Evolutionary conservation across 2,329 filamentous ascomycete genomes (phyloP).

Genomic region (Colletotrichum viniferum): DNA sequence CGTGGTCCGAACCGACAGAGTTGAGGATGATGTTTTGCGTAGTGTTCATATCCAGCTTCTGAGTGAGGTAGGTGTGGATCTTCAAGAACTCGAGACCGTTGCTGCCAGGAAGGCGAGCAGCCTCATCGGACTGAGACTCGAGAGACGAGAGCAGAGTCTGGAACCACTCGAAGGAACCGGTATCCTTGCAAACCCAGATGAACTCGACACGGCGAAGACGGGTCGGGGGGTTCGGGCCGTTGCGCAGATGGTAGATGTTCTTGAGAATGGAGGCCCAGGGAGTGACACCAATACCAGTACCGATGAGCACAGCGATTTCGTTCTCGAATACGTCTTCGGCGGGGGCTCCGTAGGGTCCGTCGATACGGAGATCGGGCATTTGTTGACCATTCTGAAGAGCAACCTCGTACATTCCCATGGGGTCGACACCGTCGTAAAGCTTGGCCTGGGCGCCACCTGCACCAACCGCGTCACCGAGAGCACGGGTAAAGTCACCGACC

Average conservation of each 20-base stretch:
- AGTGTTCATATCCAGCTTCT: conserved; percentile 89
- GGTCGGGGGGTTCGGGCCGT: conserved; percentile 68
- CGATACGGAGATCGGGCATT: conserved; percentile 89
- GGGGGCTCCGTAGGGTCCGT: conserved; percentile 94
- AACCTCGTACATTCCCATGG: conserved; percentile 97
- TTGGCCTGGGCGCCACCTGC: conserved; percentile 86
- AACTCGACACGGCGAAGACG: conserved; percentile 96
- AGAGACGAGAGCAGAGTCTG: conserved; percentile 91
- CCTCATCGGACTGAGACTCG: conserved; percentile 80
- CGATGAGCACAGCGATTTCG: conserved; percentile 84
- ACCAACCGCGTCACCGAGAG: conserved; percentile 95
- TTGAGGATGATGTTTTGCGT: conserved; percentile 97
- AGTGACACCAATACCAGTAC: conserved; percentile 86
- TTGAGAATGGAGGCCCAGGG: conserved; percentile 90
- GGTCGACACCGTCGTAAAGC: conserved; percentile 88
- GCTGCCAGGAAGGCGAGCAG: conserved; percentile 69
- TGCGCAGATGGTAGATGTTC: conserved; percentile 97
- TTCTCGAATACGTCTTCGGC: conserved; percentile 97
- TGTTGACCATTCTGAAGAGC: conserved; percentile 90
- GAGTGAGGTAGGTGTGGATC: conserved; percentile 97
- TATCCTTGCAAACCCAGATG: conserved; percentile 98
- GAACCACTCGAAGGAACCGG: conserved; percentile 97
- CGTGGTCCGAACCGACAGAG: conserved; percentile 83
- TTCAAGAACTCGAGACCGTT: conserved; percentile 85
- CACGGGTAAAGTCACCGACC: conserved; percentile 93